A percentile compares a stretch with the other conserved stretches of the same genome.
phyloP scores from a whole-genome alignment of 148 eudicot species.

The Amaranthus cruentus region DNA sequence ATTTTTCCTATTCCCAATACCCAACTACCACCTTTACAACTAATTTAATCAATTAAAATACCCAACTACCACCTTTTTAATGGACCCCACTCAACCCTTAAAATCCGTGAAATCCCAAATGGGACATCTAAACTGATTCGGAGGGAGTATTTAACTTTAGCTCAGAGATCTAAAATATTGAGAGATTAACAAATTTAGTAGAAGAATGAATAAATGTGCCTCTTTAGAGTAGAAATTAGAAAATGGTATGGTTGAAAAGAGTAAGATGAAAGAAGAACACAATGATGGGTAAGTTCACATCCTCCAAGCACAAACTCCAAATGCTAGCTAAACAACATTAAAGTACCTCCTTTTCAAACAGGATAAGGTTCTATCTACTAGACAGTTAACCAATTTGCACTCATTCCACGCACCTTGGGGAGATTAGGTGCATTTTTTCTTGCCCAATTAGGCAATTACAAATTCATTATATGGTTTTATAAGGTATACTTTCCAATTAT shows the following conservation, averaged over 20 bases:
- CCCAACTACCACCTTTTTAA: no score
- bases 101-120: no score
- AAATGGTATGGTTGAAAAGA: not conserved
- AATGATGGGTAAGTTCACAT: not conserved
- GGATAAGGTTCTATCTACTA: not conserved
- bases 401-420: constrained; percentile 6
- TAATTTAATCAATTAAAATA: no score
- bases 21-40: no score
- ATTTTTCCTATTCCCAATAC: no score
- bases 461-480: not conserved
- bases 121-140: no score
- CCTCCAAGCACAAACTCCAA: not conserved
- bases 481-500: not conserved
- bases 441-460: constrained; percentile 14
- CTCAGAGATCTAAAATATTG: no score
- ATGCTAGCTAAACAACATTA: not conserved
- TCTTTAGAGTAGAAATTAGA: not conserved
- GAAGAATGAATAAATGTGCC: not conserved
- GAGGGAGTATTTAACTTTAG: no score
- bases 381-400: constrained; percentile 5
- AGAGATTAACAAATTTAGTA: not conserved
- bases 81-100: no score
- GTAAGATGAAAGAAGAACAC: not conserved
- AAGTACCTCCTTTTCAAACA: not conserved
- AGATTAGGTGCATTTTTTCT: constrained; percentile 16